Evolutionary conservation across 2,329 filamentous ascomycete genomes (phyloP).

Genomic region (Arachnopeziza araneosa): DNA sequence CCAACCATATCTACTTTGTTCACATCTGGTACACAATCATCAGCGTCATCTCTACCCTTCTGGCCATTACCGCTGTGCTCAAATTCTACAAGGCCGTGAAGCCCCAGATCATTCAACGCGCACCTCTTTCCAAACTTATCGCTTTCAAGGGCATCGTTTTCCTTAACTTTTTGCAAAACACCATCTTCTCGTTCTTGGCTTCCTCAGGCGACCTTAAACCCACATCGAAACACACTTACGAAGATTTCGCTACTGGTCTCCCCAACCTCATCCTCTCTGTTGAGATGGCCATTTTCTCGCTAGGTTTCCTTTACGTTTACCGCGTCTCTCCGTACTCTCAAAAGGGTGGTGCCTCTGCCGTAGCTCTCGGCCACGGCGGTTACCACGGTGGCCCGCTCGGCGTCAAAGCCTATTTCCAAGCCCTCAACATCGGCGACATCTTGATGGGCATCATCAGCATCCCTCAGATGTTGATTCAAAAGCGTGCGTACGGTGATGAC

Average conservation of each 20-base stretch:
- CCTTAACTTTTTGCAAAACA: conserved; percentile 16
- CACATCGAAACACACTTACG: conserved; percentile 11
- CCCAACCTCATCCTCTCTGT: conserved; percentile 15
- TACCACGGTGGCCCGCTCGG: conserved; percentile 15
- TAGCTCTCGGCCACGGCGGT: conserved; percentile 8
- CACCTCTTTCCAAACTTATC: conserved; percentile 12
- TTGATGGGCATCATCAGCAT: conserved; percentile 1
- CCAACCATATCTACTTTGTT: conserved; percentile 30
- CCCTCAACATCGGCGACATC: conserved; percentile 9
- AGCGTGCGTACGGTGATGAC: neutral
- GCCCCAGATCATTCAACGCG: conserved; percentile 2
- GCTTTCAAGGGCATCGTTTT: conserved; percentile 17
- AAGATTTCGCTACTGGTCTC: conserved; percentile 12
- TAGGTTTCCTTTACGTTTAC: conserved; percentile 13
- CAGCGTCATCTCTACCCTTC: conserved; percentile 5
- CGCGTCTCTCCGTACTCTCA: neutral
- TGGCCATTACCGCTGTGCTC: conserved; percentile 12
- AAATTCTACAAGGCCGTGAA: conserved; percentile 14
- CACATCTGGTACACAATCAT: conserved; percentile 29
- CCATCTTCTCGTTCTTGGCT: conserved; percentile 15
- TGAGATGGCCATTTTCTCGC: conserved; percentile 16
- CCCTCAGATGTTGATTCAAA: neutral
- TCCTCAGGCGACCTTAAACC: conserved; percentile 10
- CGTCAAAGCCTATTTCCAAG: conserved; percentile 9
- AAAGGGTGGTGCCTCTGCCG: neutral